These are phyloP conservation scores for Termitomyces bulborhizus DNA, from an alignment of 768 basidiomycete genomes.

Conservation along the genomic window DNA sequence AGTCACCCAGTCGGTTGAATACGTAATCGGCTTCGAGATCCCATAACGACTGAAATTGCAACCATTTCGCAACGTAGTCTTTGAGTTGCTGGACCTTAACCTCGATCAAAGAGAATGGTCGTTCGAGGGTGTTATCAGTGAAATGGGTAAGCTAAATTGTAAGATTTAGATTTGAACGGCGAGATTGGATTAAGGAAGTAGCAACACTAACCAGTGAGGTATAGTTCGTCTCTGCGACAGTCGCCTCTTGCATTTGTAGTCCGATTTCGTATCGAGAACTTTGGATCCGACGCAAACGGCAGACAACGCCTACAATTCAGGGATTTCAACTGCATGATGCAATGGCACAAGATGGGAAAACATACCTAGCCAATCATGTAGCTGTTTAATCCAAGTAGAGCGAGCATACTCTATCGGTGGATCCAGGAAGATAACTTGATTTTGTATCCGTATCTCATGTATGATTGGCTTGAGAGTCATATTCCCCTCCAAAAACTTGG, in stretches of 20 bases:
- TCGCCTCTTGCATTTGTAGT: conserved; percentile 75
- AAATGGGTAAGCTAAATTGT: conserved; percentile 62
- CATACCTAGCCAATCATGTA: conserved; percentile 86
- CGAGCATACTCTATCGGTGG: conserved; percentile 96
- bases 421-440: conserved; percentile 98
- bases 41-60: conserved; percentile 98
- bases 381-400: conserved; percentile 80
- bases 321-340: not conserved
- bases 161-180: not conserved
- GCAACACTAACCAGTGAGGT: conserved; percentile 63
- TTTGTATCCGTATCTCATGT: conserved; percentile 96
- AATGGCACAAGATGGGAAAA: not conserved
- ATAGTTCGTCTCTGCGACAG: conserved; percentile 68
- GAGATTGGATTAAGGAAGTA: not conserved
- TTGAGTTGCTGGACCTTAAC: conserved; percentile 80
- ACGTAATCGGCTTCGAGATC: conserved; percentile 97
- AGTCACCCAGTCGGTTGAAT: conserved; percentile 92
- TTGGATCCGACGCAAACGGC: conserved; percentile 80
- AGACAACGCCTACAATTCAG: conserved; percentile 62
- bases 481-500: conserved; percentile 62
- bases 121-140: conserved; percentile 64
- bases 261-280: conserved; percentile 97
- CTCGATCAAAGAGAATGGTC: conserved; percentile 84
- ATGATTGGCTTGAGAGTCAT: conserved; percentile 82
- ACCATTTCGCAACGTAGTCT: conserved; percentile 95